phyloP scores from a whole-genome alignment of 73 alveolate species.

The Tetrahymena malaccensis region DNA sequence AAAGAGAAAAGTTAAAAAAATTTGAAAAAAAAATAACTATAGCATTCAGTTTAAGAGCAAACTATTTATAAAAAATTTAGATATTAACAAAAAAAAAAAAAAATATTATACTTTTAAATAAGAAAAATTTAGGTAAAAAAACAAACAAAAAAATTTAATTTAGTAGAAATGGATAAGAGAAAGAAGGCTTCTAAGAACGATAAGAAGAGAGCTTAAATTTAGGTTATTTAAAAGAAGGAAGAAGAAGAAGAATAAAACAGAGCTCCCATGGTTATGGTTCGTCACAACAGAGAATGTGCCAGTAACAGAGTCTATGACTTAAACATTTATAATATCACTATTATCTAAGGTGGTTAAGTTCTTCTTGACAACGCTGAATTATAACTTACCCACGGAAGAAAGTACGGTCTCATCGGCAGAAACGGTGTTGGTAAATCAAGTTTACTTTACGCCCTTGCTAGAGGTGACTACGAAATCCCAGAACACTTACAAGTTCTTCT shows the following conservation, averaged over 20 bases:
- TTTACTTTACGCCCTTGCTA: conserved; percentile 59
- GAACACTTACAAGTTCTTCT: conserved; percentile 77
- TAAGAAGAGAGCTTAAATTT: not conserved
- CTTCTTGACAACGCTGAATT: not conserved
- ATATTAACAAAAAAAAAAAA: not conserved
- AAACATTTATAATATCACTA: not conserved
- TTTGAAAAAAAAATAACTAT: not conserved
- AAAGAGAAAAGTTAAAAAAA: not conserved
- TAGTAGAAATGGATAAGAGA: not conserved
- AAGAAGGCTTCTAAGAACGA: not conserved
- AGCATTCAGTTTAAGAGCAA: not conserved
- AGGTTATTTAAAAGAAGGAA: not conserved
- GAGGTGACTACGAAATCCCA: conserved; percentile 87
- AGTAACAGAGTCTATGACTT: not conserved
- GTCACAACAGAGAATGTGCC: not conserved
- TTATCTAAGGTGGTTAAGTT: not conserved
- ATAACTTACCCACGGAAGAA: conserved; percentile 57
- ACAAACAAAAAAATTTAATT: not conserved
- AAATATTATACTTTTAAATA: not conserved
- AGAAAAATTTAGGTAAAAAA: not conserved
- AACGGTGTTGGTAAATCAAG: conserved; percentile 91
- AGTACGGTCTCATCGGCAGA: conserved; percentile 94
- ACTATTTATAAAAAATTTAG: not conserved
- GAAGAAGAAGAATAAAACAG: not conserved
- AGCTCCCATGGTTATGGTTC: not conserved